Base-by-base conservation (phyloP, 2,329 filamentous ascomycete species). In the Colletotrichum sp. region DNA sequence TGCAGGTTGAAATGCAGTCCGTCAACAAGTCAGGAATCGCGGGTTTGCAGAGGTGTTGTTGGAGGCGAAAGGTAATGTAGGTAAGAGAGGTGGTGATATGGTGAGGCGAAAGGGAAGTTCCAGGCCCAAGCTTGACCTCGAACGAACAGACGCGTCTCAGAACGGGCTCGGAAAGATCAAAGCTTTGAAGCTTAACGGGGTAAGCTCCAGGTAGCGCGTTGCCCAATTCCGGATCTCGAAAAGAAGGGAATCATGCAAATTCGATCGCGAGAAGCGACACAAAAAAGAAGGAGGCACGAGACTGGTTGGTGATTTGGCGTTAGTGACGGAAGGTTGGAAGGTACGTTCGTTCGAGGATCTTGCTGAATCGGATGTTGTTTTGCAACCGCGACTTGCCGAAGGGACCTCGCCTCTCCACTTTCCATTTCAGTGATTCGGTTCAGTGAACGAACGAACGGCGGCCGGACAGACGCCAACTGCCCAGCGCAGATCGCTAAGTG, bases 381-480 rank as follows among this genome's bases (percentile, higher is more conserved):
- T 77, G 72, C 61, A 72, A 77, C 56, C 72, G 75, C 73, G 75
- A 72, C 75, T 60, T 32, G n/a, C 74, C 66, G 56, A 55, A 69
- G 27, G 66, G 36, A 60, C 18, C 43, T 52, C 67, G 34, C 67
- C 66, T 52, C 67, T 52, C 67, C 66, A 69, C 66, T 48, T 48
- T 55, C 43, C 43, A 52, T 52, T 52, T 52, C 43, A 52, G 43
- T 8, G 43, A 52, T 22, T 52, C 43, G 43, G 43, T 52, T 52
- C 27, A 48, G 5, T 52, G 18, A 30, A 32, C 16, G 52, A 30
- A 25, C 22, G 48, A 28, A 10, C 66, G 34, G 56, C 43, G 43
- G 43, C 43, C 43, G 6, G 10, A 52, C 62, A 72, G 52, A 66
- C 68, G 64, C 28, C 70, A 58, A 58, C 27, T 69, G 56, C 64